A percentile compares a stretch with the other conserved stretches of the same genome.
These are phyloP conservation scores for Jimgerdemannia lactiflua DNA, from an alignment of 192 early-diverging fungal genomes.

Conservation along the genomic window DNA sequence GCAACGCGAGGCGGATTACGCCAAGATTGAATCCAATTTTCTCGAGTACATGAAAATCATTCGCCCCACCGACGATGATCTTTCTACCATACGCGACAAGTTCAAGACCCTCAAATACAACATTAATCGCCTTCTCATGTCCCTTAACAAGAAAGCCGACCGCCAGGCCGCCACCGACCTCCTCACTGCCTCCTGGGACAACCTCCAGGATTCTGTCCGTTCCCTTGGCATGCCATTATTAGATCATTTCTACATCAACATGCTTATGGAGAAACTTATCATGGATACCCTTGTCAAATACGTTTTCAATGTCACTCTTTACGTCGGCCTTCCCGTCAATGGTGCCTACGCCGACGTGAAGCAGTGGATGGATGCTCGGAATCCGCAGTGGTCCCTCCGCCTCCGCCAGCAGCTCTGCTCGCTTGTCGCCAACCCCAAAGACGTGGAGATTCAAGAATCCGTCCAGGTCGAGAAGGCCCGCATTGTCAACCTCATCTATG, in stretches of 20 bases:
- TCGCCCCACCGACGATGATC: slow-evolving; percentile 38
- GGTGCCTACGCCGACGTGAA: slow-evolving; percentile 21
- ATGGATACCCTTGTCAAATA: slow-evolving; percentile 22
- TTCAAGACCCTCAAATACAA: slow-evolving; percentile 32
- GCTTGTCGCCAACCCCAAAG: slow-evolving; percentile 28
- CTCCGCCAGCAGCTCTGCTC: slow-evolving; percentile 33
- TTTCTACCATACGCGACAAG: slow-evolving; percentile 35
- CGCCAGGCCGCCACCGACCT: slow-evolving; percentile 21
- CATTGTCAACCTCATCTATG: slow-evolving; percentile 24
- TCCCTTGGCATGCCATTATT: slow-evolving; percentile 16
- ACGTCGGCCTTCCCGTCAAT: slow-evolving; percentile 32
- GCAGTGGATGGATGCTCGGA: slow-evolving; percentile 23
- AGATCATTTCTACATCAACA: slow-evolving; percentile 26
- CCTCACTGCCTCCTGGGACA: slow-evolving; percentile 24
- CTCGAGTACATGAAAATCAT: slow-evolving; percentile 29
- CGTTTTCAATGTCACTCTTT: slow-evolving; percentile 27
- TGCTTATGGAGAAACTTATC: slow-evolving; percentile 31
- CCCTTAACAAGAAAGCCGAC: slow-evolving; percentile 37
- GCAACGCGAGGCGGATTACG: slow-evolving; percentile 29
- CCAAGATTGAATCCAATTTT: slow-evolving; percentile 30
- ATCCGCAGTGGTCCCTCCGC: slow-evolving; percentile 22
- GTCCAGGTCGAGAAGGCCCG: slow-evolving; percentile 17
- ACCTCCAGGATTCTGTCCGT: slow-evolving; percentile 14
- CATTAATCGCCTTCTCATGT: slow-evolving; percentile 27
- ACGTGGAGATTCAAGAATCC: slow-evolving; percentile 20